phyloP scores from a whole-genome alignment of 176 grass and related monocot species.

The Oryza glaberrima region DNA sequence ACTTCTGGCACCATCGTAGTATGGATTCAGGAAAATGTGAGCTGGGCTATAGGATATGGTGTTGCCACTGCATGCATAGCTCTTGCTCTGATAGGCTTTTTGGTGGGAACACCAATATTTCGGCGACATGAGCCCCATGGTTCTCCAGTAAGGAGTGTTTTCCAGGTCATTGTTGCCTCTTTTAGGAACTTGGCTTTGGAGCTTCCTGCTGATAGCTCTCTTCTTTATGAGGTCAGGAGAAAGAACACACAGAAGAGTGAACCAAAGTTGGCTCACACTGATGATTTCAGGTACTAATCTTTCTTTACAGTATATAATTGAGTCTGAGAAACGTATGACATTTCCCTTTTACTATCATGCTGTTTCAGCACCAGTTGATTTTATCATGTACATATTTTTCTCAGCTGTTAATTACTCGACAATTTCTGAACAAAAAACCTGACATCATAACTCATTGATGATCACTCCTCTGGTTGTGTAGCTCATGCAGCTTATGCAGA shows the following conservation, averaged over 20 bases:
- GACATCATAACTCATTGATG: neutral
- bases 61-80: constrained; percentile 49
- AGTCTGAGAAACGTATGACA: neutral
- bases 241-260: constrained; percentile 21
- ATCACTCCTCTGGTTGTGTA: neutral
- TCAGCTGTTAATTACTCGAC: neutral
- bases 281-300: constrained; percentile 57
- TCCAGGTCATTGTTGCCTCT: constrained; percentile 52
- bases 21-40: constrained; percentile 69
- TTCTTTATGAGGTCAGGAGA: constrained; percentile 56
- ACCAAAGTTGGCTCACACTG: constrained; percentile 49
- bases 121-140: constrained; percentile 33
- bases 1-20: constrained; percentile 61
- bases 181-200: constrained; percentile 55
- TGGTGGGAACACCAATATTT: constrained; percentile 54
- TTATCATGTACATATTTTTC: neutral
- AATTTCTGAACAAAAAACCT: neutral
- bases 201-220: constrained; percentile 44
- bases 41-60: constrained; percentile 65
- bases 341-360: neutral
- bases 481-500: constrained; percentile 22
- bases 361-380: neutral
- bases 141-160: constrained; percentile 57
- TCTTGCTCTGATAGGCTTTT: constrained; percentile 48
- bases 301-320: neutral